Percentiles rank a stretch among this genome's conserved stretches.
Evolutionary conservation across 108 stramenopile genomes (phyloP).

Genomic region (Epipyxis sp.): DNA sequence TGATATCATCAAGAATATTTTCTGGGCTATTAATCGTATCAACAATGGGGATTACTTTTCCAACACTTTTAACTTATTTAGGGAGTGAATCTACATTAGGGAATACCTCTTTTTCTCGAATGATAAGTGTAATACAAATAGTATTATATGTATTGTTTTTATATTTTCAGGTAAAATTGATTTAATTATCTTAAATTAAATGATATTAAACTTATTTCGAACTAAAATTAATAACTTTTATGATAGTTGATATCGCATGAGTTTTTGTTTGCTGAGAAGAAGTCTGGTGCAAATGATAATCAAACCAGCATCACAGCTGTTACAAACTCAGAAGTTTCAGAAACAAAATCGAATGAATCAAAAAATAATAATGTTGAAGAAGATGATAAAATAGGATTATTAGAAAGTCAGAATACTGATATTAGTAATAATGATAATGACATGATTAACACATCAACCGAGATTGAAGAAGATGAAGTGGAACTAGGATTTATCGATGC

Average conservation of each 20-base stretch:
- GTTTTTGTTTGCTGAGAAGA: no score
- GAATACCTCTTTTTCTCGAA: conserved; percentile 57
- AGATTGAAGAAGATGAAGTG: conserved; percentile 55
- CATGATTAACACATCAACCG: conserved; percentile 29
- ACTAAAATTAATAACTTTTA: no score
- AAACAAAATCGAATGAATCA: no score
- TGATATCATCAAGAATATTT: not conserved
- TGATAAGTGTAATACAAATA: conserved; percentile 74
- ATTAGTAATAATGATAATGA: no score
- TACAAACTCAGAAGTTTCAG: no score
- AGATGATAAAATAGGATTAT: conserved; percentile 7
- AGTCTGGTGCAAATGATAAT: no score
- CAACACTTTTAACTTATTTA: not conserved
- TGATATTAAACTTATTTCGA: no score
- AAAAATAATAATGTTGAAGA: not conserved
- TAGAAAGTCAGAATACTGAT: no score
- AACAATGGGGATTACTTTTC: not conserved
- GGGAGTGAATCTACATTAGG: not conserved
- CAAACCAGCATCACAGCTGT: no score
- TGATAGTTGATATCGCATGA: no score
- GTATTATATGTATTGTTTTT: conserved; percentile 82
- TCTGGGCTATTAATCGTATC: conserved; percentile 3
- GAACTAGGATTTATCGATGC: conserved; percentile 78
- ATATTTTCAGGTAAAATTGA: conserved; percentile 83
- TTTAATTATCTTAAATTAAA: no score